These are phyloP conservation scores for Lactarius hengduanensis DNA, from an alignment of 768 basidiomycete species.

Conservation along the genomic window DNA sequence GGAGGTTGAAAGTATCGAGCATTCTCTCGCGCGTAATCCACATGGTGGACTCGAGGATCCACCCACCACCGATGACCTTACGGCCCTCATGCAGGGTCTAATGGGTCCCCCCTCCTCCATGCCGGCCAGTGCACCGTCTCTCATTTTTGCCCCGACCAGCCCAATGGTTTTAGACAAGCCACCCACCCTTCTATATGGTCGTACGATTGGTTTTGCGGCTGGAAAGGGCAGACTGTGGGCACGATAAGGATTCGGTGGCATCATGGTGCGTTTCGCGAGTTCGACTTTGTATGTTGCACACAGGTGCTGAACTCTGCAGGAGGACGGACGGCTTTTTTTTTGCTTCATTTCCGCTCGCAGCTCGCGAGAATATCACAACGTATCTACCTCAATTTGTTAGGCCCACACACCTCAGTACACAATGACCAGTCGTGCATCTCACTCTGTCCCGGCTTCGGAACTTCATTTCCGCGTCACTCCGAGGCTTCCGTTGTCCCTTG, in stretches of 20 bases:
- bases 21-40: conserved; percentile 2
- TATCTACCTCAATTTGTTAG: conserved; percentile 19
- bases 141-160: conserved; percentile 1
- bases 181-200: conserved; percentile 2
- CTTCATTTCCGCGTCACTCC: conserved; percentile 23
- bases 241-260: background rate
- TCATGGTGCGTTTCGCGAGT: conserved; percentile 3
- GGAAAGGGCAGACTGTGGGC: conserved; percentile 5
- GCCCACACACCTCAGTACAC: conserved; percentile 11
- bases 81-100: conserved; percentile 18
- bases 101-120: conserved; percentile 1
- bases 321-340: conserved; percentile 11
- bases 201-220: conserved; percentile 8
- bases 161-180: background rate
- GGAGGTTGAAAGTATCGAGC: conserved; percentile 5
- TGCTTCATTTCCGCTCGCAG: conserved; percentile 23
- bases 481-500: conserved; percentile 2
- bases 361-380: conserved; percentile 25
- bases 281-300: background rate
- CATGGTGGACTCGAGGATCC: conserved; percentile 21
- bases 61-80: conserved; percentile 8
- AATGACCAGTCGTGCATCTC: conserved; percentile 15
- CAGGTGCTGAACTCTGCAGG: conserved; percentile 20
- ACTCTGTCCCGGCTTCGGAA: conserved; percentile 14
- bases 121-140: conserved; percentile 1